Evolutionary conservation across 2,329 filamentous ascomycete species (phyloP).

Genomic region (Aureobasidium musti): DNA sequence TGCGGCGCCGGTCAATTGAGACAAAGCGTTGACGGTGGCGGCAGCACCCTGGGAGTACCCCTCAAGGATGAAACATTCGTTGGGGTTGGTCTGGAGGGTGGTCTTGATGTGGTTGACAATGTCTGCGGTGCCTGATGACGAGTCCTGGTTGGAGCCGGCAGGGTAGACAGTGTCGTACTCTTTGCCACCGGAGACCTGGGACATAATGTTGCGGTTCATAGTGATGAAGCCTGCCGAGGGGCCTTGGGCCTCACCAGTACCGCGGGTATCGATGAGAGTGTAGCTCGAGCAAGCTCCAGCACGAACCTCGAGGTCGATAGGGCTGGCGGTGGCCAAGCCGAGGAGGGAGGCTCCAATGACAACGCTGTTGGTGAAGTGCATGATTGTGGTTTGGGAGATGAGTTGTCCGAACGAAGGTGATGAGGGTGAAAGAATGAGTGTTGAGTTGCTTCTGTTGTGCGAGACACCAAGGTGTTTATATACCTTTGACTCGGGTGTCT

Average conservation of each 20-base stretch:
- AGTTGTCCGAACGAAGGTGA: neutral
- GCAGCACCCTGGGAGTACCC: conserved; percentile 46
- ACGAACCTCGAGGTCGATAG: conserved; percentile 17
- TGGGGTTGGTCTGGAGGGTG: conserved; percentile 36
- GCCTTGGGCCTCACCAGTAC: conserved; percentile 37
- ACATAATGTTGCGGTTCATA: conserved; percentile 40
- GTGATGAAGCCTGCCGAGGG: conserved; percentile 38
- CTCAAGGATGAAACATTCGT: conserved; percentile 44
- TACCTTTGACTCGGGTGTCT: neutral
- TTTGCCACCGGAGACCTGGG: conserved; percentile 40
- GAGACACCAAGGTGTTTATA: conserved; percentile 1
- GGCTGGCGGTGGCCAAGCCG: conserved; percentile 7
- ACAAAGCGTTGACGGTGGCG: conserved; percentile 42
- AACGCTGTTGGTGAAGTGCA: conserved; percentile 23
- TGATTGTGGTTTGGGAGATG: neutral
- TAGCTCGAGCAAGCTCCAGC: neutral
- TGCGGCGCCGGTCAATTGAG: conserved; percentile 39
- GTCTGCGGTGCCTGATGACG: conserved; percentile 38
- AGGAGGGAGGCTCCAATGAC: conserved; percentile 11
- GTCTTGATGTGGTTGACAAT: conserved; percentile 41
- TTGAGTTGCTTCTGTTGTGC: neutral
- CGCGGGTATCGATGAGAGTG: conserved; percentile 37
- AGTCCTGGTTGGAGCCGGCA: conserved; percentile 39
- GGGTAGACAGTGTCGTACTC: conserved; percentile 44
- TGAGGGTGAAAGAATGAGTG: neutral